Evolutionary conservation across 768 basidiomycete genomes (phyloP).

Genomic region (Psilocybe azurescens): DNA sequence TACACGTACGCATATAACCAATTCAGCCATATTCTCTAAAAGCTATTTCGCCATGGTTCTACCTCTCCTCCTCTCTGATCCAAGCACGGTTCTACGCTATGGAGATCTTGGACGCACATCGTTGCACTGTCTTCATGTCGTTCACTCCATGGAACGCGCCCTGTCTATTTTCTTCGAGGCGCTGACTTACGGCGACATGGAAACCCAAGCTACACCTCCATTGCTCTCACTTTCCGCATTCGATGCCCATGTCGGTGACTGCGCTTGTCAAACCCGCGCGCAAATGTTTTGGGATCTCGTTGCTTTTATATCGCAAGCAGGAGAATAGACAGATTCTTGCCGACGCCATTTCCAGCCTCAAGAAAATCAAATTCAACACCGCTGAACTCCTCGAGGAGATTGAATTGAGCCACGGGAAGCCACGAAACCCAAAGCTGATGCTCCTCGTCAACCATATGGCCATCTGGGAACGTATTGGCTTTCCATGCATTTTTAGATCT

Average conservation of each 20-base stretch:
- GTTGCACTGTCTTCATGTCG: conserved; percentile 11
- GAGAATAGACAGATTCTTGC: background rate
- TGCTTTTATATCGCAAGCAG: background rate
- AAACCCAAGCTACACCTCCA: too few relatives aligned
- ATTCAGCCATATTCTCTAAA: too few relatives aligned
- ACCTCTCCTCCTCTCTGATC: conserved; percentile 8
- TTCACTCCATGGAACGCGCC: conserved; percentile 10
- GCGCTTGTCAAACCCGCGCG: conserved; percentile 10
- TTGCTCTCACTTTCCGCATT: conserved; percentile 4
- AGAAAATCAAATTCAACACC: background rate
- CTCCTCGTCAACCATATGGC: background rate
- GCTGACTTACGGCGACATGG: background rate
- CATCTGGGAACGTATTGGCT: too few relatives aligned
- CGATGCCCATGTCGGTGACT: conserved; percentile 13
- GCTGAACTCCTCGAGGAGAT: background rate
- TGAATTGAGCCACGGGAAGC: too few relatives aligned
- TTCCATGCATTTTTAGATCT: too few relatives aligned
- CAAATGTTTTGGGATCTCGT: conserved; percentile 17
- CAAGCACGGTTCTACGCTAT: conserved; percentile 6
- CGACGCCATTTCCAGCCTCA: too few relatives aligned
- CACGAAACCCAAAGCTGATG: background rate
- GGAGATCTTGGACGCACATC: conserved; percentile 7
- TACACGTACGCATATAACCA: too few relatives aligned
- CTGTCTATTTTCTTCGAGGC: conserved; percentile 10
- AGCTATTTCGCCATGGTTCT: background rate